These are phyloP conservation scores for Saturnispora ahearnii DNA, from an alignment of 805 yeast genomes.

Conservation along the genomic window DNA sequence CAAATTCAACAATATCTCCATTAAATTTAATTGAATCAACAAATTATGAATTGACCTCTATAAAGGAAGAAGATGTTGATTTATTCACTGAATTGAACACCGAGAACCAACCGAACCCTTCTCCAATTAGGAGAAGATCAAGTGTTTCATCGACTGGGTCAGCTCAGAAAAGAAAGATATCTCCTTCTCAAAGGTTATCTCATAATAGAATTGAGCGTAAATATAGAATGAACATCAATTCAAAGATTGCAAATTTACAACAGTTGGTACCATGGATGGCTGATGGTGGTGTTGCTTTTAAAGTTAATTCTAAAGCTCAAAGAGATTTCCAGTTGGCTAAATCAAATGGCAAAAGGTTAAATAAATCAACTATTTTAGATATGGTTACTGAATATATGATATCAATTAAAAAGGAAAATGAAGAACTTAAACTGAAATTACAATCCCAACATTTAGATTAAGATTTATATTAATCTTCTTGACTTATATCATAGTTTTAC, in stretches of 20 bases:
- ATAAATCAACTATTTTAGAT: constrained; percentile 60
- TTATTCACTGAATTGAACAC: neutral
- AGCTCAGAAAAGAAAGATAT: neutral
- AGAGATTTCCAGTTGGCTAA: neutral
- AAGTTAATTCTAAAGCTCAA: constrained; percentile 30
- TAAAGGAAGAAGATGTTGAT: neutral
- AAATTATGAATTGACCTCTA: neutral
- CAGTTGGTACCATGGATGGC: constrained; percentile 62
- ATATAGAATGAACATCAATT: constrained; percentile 62
- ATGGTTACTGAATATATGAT: constrained; percentile 54
- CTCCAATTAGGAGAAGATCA: neutral
- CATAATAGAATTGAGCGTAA: constrained; percentile 68
- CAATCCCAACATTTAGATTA: neutral
- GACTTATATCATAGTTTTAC: no score
- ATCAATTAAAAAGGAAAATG: neutral
- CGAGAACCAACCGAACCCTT: neutral
- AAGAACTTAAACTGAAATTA: neutral
- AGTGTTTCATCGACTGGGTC: neutral
- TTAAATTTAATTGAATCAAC: neutral
- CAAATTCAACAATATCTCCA: neutral
- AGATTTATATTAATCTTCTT: neutral
- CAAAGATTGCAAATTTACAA: constrained; percentile 61
- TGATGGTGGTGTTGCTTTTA: constrained; percentile 50
- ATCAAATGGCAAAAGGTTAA: constrained; percentile 34
- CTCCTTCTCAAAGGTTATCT: constrained; percentile 49